Percentiles rank a stretch among this genome's conserved stretches.
Evolutionary conservation across 805 yeast genomes (phyloP).

Genomic region (Starmera amethionina): DNA sequence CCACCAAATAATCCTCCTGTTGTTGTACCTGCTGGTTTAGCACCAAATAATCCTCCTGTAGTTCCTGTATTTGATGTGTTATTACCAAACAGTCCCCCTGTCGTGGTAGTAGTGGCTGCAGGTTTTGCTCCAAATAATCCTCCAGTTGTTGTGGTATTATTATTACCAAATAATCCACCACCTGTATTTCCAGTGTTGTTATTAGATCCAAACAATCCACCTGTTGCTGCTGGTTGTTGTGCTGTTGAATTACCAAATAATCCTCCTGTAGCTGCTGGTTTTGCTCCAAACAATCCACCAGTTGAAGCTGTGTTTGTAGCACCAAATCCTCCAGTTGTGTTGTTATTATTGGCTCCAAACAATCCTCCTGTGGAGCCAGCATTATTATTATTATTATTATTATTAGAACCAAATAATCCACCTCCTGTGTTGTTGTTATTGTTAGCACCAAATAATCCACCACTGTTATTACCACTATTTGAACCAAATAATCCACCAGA

Average conservation of each 20-base stretch:
- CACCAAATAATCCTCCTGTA: slow-evolving; percentile 1
- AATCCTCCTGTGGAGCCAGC: slow-evolving; percentile 2
- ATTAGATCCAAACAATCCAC: slow-evolving; percentile 28
- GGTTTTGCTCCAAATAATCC: slow-evolving; percentile 24
- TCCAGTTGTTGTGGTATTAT: slow-evolving; percentile 14
- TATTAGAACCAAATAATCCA: slow-evolving; percentile 26
- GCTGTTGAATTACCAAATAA: slow-evolving; percentile 17
- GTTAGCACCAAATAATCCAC: slow-evolving; percentile 34
- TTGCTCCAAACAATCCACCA: slow-evolving; percentile 29
- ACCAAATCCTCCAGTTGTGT: slow-evolving; percentile 30
- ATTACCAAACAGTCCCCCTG: slow-evolving; percentile 29
- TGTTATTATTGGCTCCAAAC: slow-evolving; percentile 6
- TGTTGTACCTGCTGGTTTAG: slow-evolving; percentile 13
- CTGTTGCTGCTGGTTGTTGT: slow-evolving; percentile 14
- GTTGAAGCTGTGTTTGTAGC: slow-evolving; percentile 22
- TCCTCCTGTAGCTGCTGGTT: slow-evolving; percentile 12
- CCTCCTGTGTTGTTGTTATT: slow-evolving; percentile 18
- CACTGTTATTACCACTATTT: slow-evolving; percentile 20
- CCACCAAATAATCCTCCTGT: slow-evolving; percentile 30
- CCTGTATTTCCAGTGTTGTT: slow-evolving; percentile 15
- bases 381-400: slow-evolving; percentile 14
- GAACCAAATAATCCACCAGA: slow-evolving; percentile 32
- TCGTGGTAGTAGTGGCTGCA: slow-evolving; percentile 12
- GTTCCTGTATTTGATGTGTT: slow-evolving; percentile 4
- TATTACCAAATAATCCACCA: slow-evolving; percentile 27